Base-by-base conservation (phyloP, 176 grass and related monocot species). In the Bolboschoenus planiculmis region DNA sequence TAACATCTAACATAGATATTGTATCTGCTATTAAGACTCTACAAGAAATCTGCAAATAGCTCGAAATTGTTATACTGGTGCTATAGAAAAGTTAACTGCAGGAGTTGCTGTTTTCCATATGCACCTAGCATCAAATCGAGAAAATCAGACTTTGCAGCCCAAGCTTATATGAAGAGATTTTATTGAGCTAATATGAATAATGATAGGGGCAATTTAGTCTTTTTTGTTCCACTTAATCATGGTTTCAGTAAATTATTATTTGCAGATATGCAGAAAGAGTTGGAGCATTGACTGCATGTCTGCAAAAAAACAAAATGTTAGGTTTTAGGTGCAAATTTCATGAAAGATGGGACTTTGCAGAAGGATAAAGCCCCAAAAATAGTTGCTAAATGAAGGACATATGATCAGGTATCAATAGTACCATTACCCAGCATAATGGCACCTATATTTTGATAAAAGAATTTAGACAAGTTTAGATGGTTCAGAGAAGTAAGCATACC, bases 401-500 rank as follows among this genome's bases (percentile, higher is more conserved):
- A 15, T 47, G 42, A 8, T 70, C 2, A 40, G 10, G 58, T 70
- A 74, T 3, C 11, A 29, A 48, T 48, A 1, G 40, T 46, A 74
- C 34, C 36, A 43, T 10, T 15, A 70, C 35, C 20, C 23, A 70
- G 65, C 20, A 70, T 24, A 29, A 51, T 74, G 40, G 5, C 70
- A 74, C 9, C 40, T 37, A 75, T 16, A 75, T 8, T 75, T 42
- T 50, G 24, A 29, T 30, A 6, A 78, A 4, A 59, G 40, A 59
- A 80, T 11, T 48, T 51, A 33, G 8, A 62, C 20, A 20, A 62
- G 18, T 18, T 53, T 71, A 9, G 31, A 53, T 60, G 46, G 9
- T 56, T 8, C 77, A 16, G 1, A 11, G 0, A 9, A 29, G 33
- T 54, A 1, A 67, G 1, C 9, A 46, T 94, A 98, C 95, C 63